A percentile compares a stretch with the other conserved stretches of the same genome.
Evolutionary conservation across 306 rosid genomes (phyloP).

Genomic region (Canavalia ensiformis): DNA sequence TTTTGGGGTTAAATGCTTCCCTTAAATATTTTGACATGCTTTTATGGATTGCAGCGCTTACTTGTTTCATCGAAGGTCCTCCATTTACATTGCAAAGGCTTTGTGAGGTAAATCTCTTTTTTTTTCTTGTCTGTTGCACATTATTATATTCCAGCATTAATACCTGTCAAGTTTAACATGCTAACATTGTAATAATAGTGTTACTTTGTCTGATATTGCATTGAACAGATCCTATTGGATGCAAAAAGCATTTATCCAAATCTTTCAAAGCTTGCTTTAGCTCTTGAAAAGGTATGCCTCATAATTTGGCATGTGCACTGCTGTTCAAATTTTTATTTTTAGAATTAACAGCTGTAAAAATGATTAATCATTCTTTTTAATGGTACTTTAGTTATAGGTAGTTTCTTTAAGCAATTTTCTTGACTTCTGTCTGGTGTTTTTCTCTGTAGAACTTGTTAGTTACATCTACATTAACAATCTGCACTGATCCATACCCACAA

Average conservation of each 20-base stretch:
- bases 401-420: slow-evolving; percentile 36
- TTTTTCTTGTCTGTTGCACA: slow-evolving; percentile 5
- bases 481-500: slow-evolving; percentile 64
- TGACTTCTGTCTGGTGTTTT: slow-evolving; percentile 33
- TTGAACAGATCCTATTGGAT: slow-evolving; percentile 83
- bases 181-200: slow-evolving; percentile 11
- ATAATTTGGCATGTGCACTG: slow-evolving; percentile 16
- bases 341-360: slow-evolving; percentile 20
- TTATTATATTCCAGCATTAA: slow-evolving; percentile 16
- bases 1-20: slow-evolving; percentile 10
- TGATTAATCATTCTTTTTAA: slow-evolving; percentile 16
- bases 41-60: slow-evolving; percentile 71
- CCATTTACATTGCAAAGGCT: slow-evolving; percentile 97
- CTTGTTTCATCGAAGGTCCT: slow-evolving; percentile 85
- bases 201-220: slow-evolving; percentile 34
- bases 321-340: slow-evolving; percentile 33
- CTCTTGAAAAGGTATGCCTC: slow-evolving; percentile 88
- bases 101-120: slow-evolving; percentile 71
- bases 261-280: slow-evolving; percentile 91
- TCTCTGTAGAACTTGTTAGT: slow-evolving; percentile 81
- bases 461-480: slow-evolving; percentile 75
- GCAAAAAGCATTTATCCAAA: slow-evolving; percentile 81
- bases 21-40: slow-evolving; percentile 39
- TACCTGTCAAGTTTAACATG: slow-evolving; percentile 27
- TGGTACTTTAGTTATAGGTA: neutral